Conservation (phyloP, 352 stramenopile genomes). For the Pythium folliculosum region DNA sequence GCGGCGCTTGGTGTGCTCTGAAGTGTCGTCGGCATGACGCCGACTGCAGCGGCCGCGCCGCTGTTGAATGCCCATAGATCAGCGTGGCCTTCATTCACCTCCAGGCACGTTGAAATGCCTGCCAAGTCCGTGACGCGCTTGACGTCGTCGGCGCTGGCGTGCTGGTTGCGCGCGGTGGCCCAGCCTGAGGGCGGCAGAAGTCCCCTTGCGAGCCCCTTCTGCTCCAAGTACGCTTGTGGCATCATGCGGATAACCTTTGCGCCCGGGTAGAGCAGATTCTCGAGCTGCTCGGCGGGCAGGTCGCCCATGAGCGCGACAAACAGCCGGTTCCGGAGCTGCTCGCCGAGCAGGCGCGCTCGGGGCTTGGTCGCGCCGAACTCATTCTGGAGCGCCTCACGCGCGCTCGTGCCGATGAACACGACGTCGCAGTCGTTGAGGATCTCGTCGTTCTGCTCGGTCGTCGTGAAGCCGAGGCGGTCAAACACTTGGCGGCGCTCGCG, state of each 20-base stretch:
- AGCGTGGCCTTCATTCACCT: constrained; percentile 24
- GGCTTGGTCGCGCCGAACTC: constrained; percentile 4
- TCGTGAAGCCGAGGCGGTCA: constrained; percentile 63
- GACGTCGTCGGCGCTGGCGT: constrained; percentile 57
- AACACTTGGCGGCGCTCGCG: constrained; percentile 62
- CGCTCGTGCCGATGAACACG: constrained; percentile 67
- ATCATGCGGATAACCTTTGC: constrained; percentile 80
- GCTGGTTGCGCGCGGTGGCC: constrained; percentile 54
- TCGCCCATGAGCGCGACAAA: constrained; percentile 80
- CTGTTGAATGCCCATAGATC: constrained; percentile 32
- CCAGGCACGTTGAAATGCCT: constrained; percentile 53
- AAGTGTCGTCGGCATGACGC: not conserved
- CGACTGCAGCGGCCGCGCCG: constrained; percentile 6
- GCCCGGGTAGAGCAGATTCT: constrained; percentile 54
- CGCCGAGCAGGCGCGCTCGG: not conserved
- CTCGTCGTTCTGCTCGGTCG: constrained; percentile 51
- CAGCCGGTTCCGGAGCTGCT: constrained; percentile 44
- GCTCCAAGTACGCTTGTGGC: constrained; percentile 59
- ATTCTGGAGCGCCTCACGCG: constrained; percentile 43
- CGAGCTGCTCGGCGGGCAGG: constrained; percentile 51
- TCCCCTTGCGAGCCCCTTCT: constrained; percentile 51
- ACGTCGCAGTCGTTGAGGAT: constrained; percentile 71
- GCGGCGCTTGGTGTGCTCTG: not conserved
- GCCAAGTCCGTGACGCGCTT: constrained; percentile 55
- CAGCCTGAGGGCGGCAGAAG: constrained; percentile 50